These are phyloP conservation scores for Chlamydomonas reinhardtii DNA, from an alignment of 163 green algal species.

Conservation along the genomic window DNA sequence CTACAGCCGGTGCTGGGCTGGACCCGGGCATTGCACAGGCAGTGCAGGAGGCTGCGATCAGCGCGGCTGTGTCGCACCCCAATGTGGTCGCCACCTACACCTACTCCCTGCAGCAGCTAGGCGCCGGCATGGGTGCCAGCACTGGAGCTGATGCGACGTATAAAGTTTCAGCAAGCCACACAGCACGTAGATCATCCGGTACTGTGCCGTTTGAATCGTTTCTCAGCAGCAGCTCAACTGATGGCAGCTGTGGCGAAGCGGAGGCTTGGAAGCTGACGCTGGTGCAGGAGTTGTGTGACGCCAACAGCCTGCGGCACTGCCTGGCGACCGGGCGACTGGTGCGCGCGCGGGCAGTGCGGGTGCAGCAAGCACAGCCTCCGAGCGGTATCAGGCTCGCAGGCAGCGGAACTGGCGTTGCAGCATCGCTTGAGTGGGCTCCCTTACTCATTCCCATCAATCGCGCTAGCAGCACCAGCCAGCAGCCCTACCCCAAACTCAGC, in stretches of 20 bases:
- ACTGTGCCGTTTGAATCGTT: background rate
- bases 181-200: background rate
- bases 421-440: too few species aligned
- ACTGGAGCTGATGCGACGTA: too few species aligned
- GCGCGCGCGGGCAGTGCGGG: too few species aligned
- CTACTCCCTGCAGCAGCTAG: constrained; percentile 32
- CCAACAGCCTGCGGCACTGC: background rate
- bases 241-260: background rate
- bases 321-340: background rate
- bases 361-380: too few species aligned
- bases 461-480: too few species aligned
- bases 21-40: background rate
- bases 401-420: too few species aligned
- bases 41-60: constrained; percentile 55
- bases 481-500: too few species aligned
- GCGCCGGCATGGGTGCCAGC: background rate
- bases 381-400: too few species aligned
- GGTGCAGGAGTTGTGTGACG: constrained; percentile 10
- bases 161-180: background rate
- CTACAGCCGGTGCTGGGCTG: too few species aligned
- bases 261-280: constrained; percentile 35
- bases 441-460: too few species aligned
- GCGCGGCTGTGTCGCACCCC: constrained; percentile 42
- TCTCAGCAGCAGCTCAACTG: background rate
- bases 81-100: constrained; percentile 56